Evolutionary conservation across 345 rosid genomes (phyloP), one percentile per base, ranked within the genome.

Genomic region (Boechera retrofracta): DNA sequence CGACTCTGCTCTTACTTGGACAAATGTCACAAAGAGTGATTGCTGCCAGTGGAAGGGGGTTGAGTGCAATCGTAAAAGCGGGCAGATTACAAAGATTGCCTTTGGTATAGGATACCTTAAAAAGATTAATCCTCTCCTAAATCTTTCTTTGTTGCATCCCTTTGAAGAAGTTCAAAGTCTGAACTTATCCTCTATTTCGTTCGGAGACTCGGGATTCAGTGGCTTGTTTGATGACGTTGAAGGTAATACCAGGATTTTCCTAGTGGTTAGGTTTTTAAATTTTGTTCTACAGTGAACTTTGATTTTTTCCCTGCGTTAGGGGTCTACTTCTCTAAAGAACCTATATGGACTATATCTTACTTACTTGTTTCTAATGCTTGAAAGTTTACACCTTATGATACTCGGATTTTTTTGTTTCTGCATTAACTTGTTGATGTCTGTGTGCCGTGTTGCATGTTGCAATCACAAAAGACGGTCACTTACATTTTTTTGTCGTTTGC

Each of bases 151-250:
- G 15, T 8, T 68, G 5, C 62, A 68, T 52, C 62, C 73, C n/a
- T 69, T 54, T 38, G 73, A 69, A 54, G 52, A 68, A 0, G 0
- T 67, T 52, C 13, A 13, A 58, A 58, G 28, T n/a, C 42, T 58
- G 12, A 16, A 59, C 44, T 59, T 59, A 59, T 31, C 21, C 33
- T 32, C 33, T 4, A 32, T 0, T 16, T 16, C 0, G 16, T 16
- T 16, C 16, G 16, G 16, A 16, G 16, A 0, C 16, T 16, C 16
- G 16, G 16, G 16, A 32, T 54, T 64, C 56, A 8, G 5, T 35
- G 72, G 72, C 49, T 68, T 76, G 4, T 49, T 68, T 59, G 74
- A 76, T 60, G 55, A 60, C 31, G 28, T 76, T 2, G 73, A 58
- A 49, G 74, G 68, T 75, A 75, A 16, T 3, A 26, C 7, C 38